Conservation (phyloP, 257 asterid genomes). For the Fraxinus americana region DNA sequence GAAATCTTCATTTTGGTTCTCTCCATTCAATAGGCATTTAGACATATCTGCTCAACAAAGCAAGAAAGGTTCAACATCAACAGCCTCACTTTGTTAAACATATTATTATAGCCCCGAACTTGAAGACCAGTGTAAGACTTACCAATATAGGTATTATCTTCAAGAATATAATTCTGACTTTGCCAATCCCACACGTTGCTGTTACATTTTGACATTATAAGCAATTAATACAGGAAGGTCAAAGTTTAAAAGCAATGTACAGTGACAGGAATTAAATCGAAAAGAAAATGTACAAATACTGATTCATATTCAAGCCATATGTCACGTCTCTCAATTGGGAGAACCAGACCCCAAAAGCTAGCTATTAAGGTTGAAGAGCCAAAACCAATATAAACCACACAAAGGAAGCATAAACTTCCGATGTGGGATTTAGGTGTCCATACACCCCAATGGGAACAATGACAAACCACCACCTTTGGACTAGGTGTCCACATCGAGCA, state of each 20-base stretch:
- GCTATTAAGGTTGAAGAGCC: too few species aligned
- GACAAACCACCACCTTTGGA: too few species aligned
- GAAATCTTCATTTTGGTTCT: constrained; percentile 41
- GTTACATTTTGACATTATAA: constrained; percentile 15
- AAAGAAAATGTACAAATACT: neutral
- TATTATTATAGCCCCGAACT: neutral
- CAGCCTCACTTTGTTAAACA: constrained; percentile 5
- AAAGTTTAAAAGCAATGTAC: neutral
- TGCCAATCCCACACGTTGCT: constrained; percentile 81
- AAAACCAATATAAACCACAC: too few species aligned
- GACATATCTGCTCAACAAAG: constrained; percentile 47
- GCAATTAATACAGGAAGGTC: neutral
- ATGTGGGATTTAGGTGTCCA: too few species aligned
- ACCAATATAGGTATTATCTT: constrained; percentile 57
- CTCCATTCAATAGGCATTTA: constrained; percentile 47
- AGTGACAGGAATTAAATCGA: neutral
- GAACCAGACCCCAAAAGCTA: too few species aligned
- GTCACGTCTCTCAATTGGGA: too few species aligned
- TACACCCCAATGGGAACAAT: too few species aligned
- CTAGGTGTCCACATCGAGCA: too few species aligned
- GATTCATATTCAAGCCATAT: neutral
- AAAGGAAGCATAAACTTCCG: too few species aligned
- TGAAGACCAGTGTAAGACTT: constrained; percentile 19
- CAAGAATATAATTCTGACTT: constrained; percentile 52
- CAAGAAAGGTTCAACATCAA: constrained; percentile 24